Evolutionary conservation across 495 filamentous ascomycete genomes (phyloP), one percentile per base, ranked within the genome.

Genomic region (Xylaria intraflava): DNA sequence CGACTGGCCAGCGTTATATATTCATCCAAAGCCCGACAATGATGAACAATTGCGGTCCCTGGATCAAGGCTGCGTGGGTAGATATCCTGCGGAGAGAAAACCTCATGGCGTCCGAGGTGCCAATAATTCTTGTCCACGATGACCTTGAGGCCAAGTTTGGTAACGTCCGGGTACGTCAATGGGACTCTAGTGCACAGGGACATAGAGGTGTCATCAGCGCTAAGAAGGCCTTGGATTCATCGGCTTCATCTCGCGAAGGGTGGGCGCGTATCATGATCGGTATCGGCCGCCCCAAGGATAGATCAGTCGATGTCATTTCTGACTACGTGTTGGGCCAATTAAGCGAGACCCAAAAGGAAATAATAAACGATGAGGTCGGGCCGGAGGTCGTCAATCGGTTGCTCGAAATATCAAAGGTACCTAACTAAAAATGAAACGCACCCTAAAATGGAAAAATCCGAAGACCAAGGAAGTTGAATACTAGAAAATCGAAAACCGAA

Each of bases 141-240:
- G 90, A 95, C 62, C 68, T 95, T 8, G 89, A 95, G 63, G 74
- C 76, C 40, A 69, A 74, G 22, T 58, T 88, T 10, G 88, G 89
- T 1, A 78, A 76, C 33, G 72, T 94, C 5, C 84, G 74, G 36
- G 35, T 82, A 67, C 58, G 73, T 65, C 42, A 59, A 39, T 72
- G 80, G 79, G 42, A 83, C 67, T 64, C 67, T 73, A 89, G 86
- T 69, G 65, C 81, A 31, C 74, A 80, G 14, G 90, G 90, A 0
- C 90, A 95, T 65, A 90, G 91, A 55, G 90, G 90, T 5, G 55
- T 95, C 36, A 88, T 85, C 66, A 87, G 83, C 62, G 72, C 83
- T 14, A 71, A 82, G 46, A 70, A 70, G 30, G 73, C 64, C 47
- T 48, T 89, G 46, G 62, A 65, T 16, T 61, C 62, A 31, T 67